These are phyloP conservation scores for Calonectria hawksworthii DNA, from an alignment of 2,329 filamentous ascomycete genomes.

Conservation along the genomic window DNA sequence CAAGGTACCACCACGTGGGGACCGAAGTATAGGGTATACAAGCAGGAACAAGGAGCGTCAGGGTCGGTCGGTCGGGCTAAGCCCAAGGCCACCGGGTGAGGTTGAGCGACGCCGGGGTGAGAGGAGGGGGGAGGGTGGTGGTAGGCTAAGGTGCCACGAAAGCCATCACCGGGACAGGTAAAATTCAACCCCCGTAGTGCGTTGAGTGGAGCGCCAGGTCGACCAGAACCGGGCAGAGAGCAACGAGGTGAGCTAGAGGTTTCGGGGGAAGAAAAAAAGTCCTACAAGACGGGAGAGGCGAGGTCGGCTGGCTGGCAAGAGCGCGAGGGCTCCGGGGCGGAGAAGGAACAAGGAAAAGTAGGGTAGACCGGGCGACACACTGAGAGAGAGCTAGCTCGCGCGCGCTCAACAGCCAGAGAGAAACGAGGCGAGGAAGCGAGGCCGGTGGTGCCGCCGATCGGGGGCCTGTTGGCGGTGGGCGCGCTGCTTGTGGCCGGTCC, in stretches of 20 bases:
- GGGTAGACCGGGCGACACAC: conserved; percentile 39
- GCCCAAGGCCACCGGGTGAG: conserved; percentile 46
- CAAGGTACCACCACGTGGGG: conserved; percentile 55
- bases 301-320: conserved; percentile 32
- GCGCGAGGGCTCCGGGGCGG: conserved; percentile 40
- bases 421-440: conserved; percentile 11
- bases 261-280: conserved; percentile 35
- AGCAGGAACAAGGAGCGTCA: conserved; percentile 51
- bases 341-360: conserved; percentile 44
- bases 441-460: conserved; percentile 27
- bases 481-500: conserved; percentile 39
- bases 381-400: conserved; percentile 15
- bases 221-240: conserved; percentile 38
- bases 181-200: conserved; percentile 45
- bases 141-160: conserved; percentile 53
- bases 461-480: conserved; percentile 27
- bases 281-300: conserved; percentile 39
- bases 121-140: conserved; percentile 49
- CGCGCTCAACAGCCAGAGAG: conserved; percentile 30
- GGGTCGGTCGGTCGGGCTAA: conserved; percentile 44
- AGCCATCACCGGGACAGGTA: conserved; percentile 49
- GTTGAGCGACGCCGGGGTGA: conserved; percentile 49
- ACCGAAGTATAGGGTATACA: conserved; percentile 52
- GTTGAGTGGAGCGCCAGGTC: conserved; percentile 46
- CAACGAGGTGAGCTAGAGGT: conserved; percentile 41